Percentiles rank a stretch among this genome's conserved stretches.
These are phyloP conservation scores for Clarireedia hainanense DNA, from an alignment of 2,329 filamentous ascomycete species.

Conservation along the genomic window DNA sequence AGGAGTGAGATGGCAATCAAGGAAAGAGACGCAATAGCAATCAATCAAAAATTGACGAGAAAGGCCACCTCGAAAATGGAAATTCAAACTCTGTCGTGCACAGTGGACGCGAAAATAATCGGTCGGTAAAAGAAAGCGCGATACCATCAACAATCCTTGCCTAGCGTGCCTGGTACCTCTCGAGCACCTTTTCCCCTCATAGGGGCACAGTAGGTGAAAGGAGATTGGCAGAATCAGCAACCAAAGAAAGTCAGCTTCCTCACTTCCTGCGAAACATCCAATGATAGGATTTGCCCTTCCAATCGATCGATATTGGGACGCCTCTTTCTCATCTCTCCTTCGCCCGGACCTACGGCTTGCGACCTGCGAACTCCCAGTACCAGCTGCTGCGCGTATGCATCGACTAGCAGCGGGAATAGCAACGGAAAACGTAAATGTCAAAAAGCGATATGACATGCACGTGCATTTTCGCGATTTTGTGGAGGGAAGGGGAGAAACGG, in stretches of 20 bases:
- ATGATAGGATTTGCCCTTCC: not conserved
- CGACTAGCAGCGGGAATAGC: not conserved
- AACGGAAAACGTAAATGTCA: not conserved
- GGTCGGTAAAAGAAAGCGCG: conserved; percentile 1
- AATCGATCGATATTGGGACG: too few relatives aligned
- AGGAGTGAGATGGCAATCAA: too few relatives aligned
- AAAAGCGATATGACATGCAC: conserved; percentile 3
- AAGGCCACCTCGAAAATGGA: not conserved
- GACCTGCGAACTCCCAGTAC: not conserved
- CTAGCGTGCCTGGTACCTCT: not conserved
- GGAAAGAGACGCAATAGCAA: not conserved
- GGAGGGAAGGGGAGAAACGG: not conserved
- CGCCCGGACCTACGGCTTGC: too few relatives aligned
- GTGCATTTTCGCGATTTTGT: conserved; percentile 6
- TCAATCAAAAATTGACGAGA: not conserved
- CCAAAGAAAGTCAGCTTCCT: too few relatives aligned
- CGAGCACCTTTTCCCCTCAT: not conserved
- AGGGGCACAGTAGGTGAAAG: not conserved
- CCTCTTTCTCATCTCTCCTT: not conserved
- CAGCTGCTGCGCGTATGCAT: not conserved
- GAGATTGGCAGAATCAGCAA: too few relatives aligned
- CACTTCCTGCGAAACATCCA: not conserved
- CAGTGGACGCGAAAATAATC: conserved; percentile 5
- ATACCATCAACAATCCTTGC: not conserved
- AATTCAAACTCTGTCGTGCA: not conserved